Evolutionary conservation across 108 stramenopile species (phyloP), one percentile per base, ranked within the genome.

Genomic region (Cyclotella sp.): DNA sequence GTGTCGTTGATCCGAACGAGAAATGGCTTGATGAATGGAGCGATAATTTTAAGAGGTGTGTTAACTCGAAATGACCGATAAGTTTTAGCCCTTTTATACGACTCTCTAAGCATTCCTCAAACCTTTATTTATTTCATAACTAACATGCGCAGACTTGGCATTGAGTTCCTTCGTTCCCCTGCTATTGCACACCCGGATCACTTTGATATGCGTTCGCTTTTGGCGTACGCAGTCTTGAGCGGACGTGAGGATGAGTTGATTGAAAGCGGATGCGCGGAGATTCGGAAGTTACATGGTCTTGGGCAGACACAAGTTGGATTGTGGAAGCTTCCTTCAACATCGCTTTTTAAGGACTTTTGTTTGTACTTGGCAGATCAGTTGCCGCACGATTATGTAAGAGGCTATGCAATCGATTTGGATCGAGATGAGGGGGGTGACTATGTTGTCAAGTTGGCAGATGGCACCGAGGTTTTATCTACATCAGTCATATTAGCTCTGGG

Each of bases 281-380:
- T 76, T n/a, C 81, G 79, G 15, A 57, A 68, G 55, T n/a, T 57
- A 24, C 21, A 52, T n/a, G 65, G 78, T 7, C 59, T 88, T 21
- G 85, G 83, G 26, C 73, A 89, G 72, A 53, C 85, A 2, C 88
- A 93, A 22, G 79, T 82, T 15, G 91, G 89, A 6, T 65, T 93
- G 19, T 90, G 89, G 89, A 87, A 88, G 24, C 78, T 93, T 0
- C 91, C 91, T 9, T 86, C 87, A 0, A 78, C 89, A 9, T 13
- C 14, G 13, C 70, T 93, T 0, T 92, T 90, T 68, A 15, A 46
- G 10, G 91, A 93, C 51, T 93, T 93, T 84, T 90, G 88, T 73
- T n/a, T 28, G 11, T 70, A 89, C 51, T 57, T 89, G 57, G 69
- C 65, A 1, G 54, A 46, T 5, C n/a, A 39, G 18, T 58, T 88